Percentiles rank a stretch among this genome's conserved stretches.
These are phyloP conservation scores for Penicillium soppii DNA, from an alignment of 495 filamentous ascomycete species.

Conservation along the genomic window DNA sequence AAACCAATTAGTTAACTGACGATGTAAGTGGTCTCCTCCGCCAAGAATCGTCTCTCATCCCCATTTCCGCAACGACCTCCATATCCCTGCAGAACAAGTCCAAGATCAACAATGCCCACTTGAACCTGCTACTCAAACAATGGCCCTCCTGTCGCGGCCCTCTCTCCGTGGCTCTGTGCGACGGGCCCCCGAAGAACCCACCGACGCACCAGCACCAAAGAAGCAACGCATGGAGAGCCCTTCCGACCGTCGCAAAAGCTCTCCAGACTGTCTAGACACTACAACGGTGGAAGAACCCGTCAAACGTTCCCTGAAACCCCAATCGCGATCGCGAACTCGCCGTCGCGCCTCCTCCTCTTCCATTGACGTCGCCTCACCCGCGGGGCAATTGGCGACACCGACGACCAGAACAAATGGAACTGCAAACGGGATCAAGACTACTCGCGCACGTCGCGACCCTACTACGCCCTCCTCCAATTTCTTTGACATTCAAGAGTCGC, in stretches of 20 bases:
- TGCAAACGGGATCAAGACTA: slow-evolving; percentile 11
- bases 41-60: background rate
- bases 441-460: slow-evolving; percentile 12
- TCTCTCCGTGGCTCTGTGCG: slow-evolving; percentile 38
- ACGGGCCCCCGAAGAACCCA: slow-evolving; percentile 25
- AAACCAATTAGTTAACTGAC: too few relatives aligned
- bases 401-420: slow-evolving; percentile 23
- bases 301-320: slow-evolving; percentile 21
- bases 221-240: slow-evolving; percentile 25
- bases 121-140: slow-evolving; percentile 19
- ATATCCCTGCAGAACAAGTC: background rate
- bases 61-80: background rate
- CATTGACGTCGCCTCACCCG: slow-evolving; percentile 17
- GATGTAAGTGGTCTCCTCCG: too few relatives aligned
- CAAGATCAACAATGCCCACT: slow-evolving; percentile 6
- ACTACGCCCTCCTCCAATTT: slow-evolving; percentile 7
- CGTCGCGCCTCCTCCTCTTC: slow-evolving; percentile 20
- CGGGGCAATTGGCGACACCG: slow-evolving; percentile 15
- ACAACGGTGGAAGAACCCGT: slow-evolving; percentile 20
- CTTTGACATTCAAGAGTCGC: slow-evolving; percentile 25
- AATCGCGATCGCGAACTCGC: slow-evolving; percentile 24
- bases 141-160: slow-evolving; percentile 40
- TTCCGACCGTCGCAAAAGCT: slow-evolving; percentile 36
- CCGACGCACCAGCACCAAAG: slow-evolving; percentile 28
- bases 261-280: slow-evolving; percentile 41